Conservation (phyloP, 805 yeast genomes). For the Danielia reshetovae region DNA sequence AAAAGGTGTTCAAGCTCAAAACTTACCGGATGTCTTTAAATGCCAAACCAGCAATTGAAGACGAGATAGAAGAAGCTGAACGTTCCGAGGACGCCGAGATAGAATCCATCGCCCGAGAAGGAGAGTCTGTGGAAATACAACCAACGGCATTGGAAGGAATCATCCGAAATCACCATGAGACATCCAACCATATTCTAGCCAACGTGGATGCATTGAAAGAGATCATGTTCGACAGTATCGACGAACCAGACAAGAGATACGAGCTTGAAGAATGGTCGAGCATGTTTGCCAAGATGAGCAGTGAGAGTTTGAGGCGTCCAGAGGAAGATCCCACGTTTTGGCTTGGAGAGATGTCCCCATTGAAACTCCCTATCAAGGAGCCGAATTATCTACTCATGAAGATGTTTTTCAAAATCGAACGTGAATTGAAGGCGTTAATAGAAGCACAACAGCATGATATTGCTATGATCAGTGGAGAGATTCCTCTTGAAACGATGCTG, state of each 20-base stretch:
- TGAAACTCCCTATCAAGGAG: constrained; percentile 65
- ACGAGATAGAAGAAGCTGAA: not conserved
- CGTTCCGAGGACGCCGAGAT: not conserved
- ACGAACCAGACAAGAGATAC: constrained; percentile 41
- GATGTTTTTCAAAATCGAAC: constrained; percentile 23
- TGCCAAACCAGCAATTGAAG: not conserved
- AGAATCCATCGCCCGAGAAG: not conserved
- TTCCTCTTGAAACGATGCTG: too few relatives aligned
- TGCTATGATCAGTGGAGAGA: not conserved
- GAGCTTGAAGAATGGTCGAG: constrained; percentile 50
- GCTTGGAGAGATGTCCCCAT: constrained; percentile 65
- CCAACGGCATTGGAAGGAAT: not conserved
- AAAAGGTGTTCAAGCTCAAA: constrained; percentile 4
- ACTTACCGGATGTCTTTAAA: constrained; percentile 3
- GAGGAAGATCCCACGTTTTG: constrained; percentile 44
- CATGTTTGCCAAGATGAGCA: constrained; percentile 28
- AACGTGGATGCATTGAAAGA: constrained; percentile 26
- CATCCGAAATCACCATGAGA: not conserved
- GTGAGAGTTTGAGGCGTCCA: constrained; percentile 3
- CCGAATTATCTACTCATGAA: constrained; percentile 55
- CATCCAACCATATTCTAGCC: not conserved
- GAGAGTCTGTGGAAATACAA: not conserved
- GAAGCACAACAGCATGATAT: constrained; percentile 2
- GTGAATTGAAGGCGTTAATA: constrained; percentile 14
- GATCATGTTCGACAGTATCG: constrained; percentile 31